Evolutionary conservation across 176 grass and related monocot genomes (phyloP).

Genomic region (Rhipidocladum racemiflorum): DNA sequence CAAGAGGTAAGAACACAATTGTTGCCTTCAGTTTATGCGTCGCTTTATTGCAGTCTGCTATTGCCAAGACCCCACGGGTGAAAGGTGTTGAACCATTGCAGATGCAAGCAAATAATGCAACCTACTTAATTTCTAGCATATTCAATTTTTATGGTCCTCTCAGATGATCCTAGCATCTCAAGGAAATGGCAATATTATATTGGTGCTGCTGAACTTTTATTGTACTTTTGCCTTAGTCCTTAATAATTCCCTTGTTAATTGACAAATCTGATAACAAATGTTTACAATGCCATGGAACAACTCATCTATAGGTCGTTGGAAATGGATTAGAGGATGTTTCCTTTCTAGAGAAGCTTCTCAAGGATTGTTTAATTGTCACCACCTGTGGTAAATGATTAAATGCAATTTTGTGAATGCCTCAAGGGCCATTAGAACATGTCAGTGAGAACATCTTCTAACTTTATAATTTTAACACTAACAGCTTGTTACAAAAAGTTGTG

Average conservation of each 20-base stretch:
- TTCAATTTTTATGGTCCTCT: neutral
- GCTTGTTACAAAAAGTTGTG: neutral
- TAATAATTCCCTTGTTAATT: neutral
- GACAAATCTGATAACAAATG: neutral
- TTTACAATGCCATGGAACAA: neutral
- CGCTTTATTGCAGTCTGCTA: neutral
- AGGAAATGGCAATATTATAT: neutral
- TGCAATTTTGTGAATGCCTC: neutral
- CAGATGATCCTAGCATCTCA: neutral
- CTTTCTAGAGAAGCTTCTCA: neutral
- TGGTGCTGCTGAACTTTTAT: neutral
- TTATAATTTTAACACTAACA: neutral
- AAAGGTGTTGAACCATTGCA: neutral
- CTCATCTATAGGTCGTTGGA: neutral
- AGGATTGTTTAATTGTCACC: neutral
- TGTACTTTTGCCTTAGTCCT: neutral
- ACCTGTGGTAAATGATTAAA: neutral
- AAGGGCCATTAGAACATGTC: neutral
- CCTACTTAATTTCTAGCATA: neutral
- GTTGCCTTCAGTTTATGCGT: neutral
- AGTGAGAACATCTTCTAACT: neutral
- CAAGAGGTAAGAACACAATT: slow-evolving; percentile 44
- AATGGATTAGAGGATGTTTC: neutral
- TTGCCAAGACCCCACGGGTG: neutral
- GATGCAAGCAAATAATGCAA: neutral